Percentiles rank a stretch among this genome's conserved stretches.
Conservation (phyloP, 2,329 filamentous ascomycete genomes). For the Uncinocarpus reesii region DNA sequence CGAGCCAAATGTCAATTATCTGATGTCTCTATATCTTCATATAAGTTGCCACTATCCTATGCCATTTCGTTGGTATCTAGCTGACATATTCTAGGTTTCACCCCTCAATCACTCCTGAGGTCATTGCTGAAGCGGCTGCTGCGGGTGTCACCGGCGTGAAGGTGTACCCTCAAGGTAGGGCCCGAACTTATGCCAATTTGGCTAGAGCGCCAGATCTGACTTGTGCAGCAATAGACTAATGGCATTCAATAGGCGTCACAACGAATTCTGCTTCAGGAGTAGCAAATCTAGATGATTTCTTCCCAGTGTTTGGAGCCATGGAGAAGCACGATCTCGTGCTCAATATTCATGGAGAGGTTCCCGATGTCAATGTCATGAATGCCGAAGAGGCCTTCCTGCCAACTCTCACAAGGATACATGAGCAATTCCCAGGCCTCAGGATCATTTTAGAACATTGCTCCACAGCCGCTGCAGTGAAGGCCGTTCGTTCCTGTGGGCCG, state of each 20-base stretch:
- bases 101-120: slow-evolving; percentile 53
- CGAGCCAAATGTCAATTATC: slow-evolving; percentile 53
- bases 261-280: slow-evolving; percentile 48
- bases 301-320: slow-evolving; percentile 74
- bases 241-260: slow-evolving; percentile 36
- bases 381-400: slow-evolving; percentile 72
- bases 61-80: background rate
- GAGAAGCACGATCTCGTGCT: slow-evolving; percentile 70
- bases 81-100: slow-evolving; percentile 24
- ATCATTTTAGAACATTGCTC: slow-evolving; percentile 74
- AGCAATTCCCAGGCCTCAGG: slow-evolving; percentile 53
- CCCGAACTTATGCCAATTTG: slow-evolving; percentile 13
- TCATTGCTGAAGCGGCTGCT: slow-evolving; percentile 54
- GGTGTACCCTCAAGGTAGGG: slow-evolving; percentile 42
- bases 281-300: slow-evolving; percentile 36
- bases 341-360: slow-evolving; percentile 89
- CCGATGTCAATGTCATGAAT: slow-evolving; percentile 52
- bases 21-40: slow-evolving; percentile 62
- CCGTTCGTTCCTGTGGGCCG: slow-evolving; percentile 65
- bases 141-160: slow-evolving; percentile 59
- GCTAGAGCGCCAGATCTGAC: too few relatives aligned
- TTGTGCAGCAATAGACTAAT: background rate
- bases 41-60: slow-evolving; percentile 8
- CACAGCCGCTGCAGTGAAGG: slow-evolving; percentile 66
- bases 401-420: slow-evolving; percentile 62